A percentile compares a stretch with the other conserved stretches of the same genome.
Evolutionary conservation across 108 stramenopile genomes (phyloP).

Genomic region (Nitzschia sp.): DNA sequence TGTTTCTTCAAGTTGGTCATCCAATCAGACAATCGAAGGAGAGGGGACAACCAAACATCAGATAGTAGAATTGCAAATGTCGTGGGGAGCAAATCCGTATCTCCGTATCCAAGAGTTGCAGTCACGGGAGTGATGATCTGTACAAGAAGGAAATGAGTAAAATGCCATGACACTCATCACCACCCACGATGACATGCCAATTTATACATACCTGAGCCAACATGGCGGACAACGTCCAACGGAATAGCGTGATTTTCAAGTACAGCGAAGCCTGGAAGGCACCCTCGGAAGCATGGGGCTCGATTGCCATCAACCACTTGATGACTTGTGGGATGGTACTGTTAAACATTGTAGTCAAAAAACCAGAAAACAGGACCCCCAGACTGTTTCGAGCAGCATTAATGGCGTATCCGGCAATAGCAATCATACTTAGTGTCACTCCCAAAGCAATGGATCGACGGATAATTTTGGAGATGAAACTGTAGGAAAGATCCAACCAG

Average conservation of each 20-base stretch:
- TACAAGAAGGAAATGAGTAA: background rate
- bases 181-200: background rate
- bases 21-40: conserved; percentile 53
- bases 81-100: conserved; percentile 52
- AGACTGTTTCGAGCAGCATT: conserved; percentile 9
- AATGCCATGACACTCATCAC: background rate
- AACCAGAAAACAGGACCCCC: conserved; percentile 31
- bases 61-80: conserved; percentile 59
- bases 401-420: conserved; percentile 34
- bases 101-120: conserved; percentile 35
- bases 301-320: conserved; percentile 60
- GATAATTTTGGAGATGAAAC: conserved; percentile 18
- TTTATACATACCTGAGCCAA: conserved; percentile 19
- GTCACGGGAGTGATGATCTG: conserved; percentile 59
- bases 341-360: conserved; percentile 55
- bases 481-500: conserved; percentile 53
- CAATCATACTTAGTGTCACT: conserved; percentile 55
- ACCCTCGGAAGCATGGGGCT: conserved; percentile 67
- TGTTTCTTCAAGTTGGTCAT: conserved; percentile 57
- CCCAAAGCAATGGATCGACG: conserved; percentile 37
- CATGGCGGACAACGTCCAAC: conserved; percentile 51
- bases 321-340: conserved; percentile 53
- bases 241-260: conserved; percentile 75
- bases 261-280: conserved; percentile 58
- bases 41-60: conserved; percentile 59